Base-by-base conservation (phyloP, 2,329 filamentous ascomycete genomes). In the Fusarium phyllophilum region DNA sequence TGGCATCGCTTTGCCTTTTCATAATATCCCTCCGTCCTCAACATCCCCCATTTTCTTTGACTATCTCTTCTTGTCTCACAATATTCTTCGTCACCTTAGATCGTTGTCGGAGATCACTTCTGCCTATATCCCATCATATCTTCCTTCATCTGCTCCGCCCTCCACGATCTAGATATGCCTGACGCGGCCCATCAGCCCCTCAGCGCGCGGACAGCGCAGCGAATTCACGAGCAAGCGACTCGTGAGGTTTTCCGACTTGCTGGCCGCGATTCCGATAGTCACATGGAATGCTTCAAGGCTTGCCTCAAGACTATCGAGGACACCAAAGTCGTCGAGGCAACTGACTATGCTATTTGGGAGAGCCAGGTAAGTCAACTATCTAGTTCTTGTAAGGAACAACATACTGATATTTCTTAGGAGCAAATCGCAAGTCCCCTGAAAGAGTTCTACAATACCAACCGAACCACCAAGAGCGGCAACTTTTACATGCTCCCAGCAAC, bases 211-310 rank as follows among this genome's bases (percentile, higher is more conserved):
- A 29, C 34, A 20, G 49, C 48, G 17, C n/a, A 31, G 8, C 34
- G 31, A 12, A 29, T 69, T 36, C 26, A 57, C 2, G 24, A 36
- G 0, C 57, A 68, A 31, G 67, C 54, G 49, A 33, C 26, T n/a
- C 11, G 34, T 36, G 57, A 69, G 26, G 31, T 68, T n/a, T 69
- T 68, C 36, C 26, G 20, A 22, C 45, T 68, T 24, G 45, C 49
- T 14, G 44, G 44, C 1, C 44, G 57, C 29, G 48, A 68, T n/a
- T 51, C 57, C 3, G 20, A 24, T 4, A 10, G 38, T 14, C 64
- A 68, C 8, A 10, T n/a, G 9, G 14, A n/a, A 6, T 68, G 66
- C 34, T 68, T 63, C 42, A 22, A 33, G 11, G 49, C 56, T 17
- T 69, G 66, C 44, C 13, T 69, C 10, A 38, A 46, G 14, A 41